Evolutionary conservation across 768 basidiomycete species (phyloP), one percentile per base, ranked within the genome.

Genomic region (Xanthoconium stramineum): DNA sequence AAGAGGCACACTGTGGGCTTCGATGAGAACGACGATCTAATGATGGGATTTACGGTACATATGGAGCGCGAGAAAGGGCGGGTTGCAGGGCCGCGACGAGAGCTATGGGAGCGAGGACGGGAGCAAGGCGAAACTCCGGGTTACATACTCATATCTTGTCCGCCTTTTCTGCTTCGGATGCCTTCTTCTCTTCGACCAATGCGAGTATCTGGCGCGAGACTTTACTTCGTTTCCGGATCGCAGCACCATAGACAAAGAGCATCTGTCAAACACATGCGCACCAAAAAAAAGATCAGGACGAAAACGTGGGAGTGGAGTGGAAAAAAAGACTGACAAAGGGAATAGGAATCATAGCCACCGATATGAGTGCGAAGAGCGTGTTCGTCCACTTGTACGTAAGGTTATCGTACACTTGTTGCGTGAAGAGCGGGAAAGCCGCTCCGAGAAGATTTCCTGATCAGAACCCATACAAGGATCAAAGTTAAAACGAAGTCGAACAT

Each of bases 331-430:
- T 54, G 59, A 83, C 82, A 52, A 80, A 83, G 12, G 83, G 84
- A 51, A 89, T 83, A 0, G 82, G 79, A n/a, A 83, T 74, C 72
- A 88, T 76, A 3, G 80, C 43, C 19, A 73, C 65, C 6, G 81
- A 82, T 33, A 88, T 69, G 30, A 76, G 75, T 0, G 76, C 82
- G 61, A 84, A 82, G 1, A 85, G 70, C 12, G 80, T 83, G 57
- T 79, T 81, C 1, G 83, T 83, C 81, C 86, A 87, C 57, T 76
- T 78, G 55, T 82, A 83, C 15, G 75, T 79, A 33, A 89, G 74
- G 1, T 66, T 71, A 3, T 68, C 65, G 66, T 82, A 86, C 83
- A 88, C 84, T 48, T 76, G 79, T 17, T 75, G 68, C 9, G 83
- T 82, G 69, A 88, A 88, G 10, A 89, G 75, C 0, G 86, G 82